Base-by-base conservation (phyloP, 768 basidiomycete species). In the Kwoniella heveanensis region DNA sequence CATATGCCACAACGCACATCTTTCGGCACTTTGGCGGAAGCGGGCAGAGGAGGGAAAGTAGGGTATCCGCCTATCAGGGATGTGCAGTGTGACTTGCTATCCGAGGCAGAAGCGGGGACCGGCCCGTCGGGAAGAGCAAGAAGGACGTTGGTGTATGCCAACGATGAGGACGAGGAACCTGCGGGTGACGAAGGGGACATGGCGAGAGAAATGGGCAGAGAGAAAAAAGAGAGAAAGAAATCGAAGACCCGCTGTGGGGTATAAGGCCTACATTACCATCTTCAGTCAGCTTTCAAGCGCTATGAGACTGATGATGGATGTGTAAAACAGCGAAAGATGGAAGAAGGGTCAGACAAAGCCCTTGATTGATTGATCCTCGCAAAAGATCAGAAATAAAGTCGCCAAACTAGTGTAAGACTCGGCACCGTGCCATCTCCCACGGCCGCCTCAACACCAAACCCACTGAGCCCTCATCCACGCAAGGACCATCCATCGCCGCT, bases 41-140 rank as follows among this genome's bases (percentile, higher is more conserved):
- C 53, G 2, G 67, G 54, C 1, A 73, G 48, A 22, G 72, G 58
- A 13, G 78, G 74, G 57, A 77, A 78, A 22, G 74, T 67, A 12
- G 78, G 77, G 57, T 79, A 79, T 7, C 78, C 78, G 25, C 78
- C 78, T 24, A 78, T 71, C 17, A 62, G 54, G 9, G 77, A 78
- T 3, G 68, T 62, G 15, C 58, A 54, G 51, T 76, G 68, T 0
- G 76, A 75, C 36, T 46, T 62, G 2, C 57, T 47, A 52, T 78
- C 77, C 17, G 63, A 17, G n/a, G 63, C 61, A 30, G 62, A 50
- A 1, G 57, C 21, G 22, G 75, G 61, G 25, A 78, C 72, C 10
- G 69, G 58, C 6, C 75, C 77, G 30, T 78, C 77, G 2, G 77
- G 77, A n/a, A 78, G 58, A 26, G 77, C 77, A 2, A 78, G 57